A percentile compares a stretch with the other conserved stretches of the same genome.
phyloP scores from a whole-genome alignment of 495 filamentous ascomycete genomes.

The Apiosordaria backusii region DNA sequence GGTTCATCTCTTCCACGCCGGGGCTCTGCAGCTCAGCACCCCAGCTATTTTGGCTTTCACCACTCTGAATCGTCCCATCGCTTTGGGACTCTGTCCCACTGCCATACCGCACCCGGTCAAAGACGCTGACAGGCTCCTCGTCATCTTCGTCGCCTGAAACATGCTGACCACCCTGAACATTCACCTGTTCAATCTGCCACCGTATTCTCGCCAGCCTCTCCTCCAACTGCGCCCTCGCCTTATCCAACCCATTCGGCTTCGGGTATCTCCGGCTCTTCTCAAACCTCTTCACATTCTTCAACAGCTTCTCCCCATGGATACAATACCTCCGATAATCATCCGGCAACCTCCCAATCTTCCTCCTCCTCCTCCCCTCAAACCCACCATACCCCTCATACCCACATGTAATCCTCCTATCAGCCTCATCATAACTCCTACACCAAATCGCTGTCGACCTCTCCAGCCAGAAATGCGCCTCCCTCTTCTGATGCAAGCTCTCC shows the following conservation, averaged over 20 bases:
- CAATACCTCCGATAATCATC: conserved; percentile 69
- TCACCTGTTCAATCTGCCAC: conserved; percentile 50
- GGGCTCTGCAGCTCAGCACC: conserved; percentile 6
- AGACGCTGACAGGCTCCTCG: conserved; percentile 47
- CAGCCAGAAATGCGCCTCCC: conserved; percentile 60
- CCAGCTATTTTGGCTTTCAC: conserved; percentile 35
- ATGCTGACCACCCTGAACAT: conserved; percentile 28
- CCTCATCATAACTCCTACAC: conserved; percentile 59
- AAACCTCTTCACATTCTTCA: conserved; percentile 45
- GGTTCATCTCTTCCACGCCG: not conserved
- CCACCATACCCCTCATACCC: conserved; percentile 59
- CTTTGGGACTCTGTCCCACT: conserved; percentile 31
- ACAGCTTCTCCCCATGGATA: conserved; percentile 61
- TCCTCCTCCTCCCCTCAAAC: conserved; percentile 54
- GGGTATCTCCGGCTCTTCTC: conserved; percentile 36
- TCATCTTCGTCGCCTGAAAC: conserved; percentile 38
- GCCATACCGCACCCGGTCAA: conserved; percentile 53
- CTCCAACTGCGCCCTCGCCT: conserved; percentile 46
- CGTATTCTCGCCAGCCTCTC: conserved; percentile 51
- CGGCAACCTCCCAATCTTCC: conserved; percentile 52
- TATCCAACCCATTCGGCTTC: conserved; percentile 23
- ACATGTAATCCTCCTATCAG: conserved; percentile 52
- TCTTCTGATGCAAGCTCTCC: conserved; percentile 59
- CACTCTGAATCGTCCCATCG: conserved; percentile 28
- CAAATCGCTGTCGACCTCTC: conserved; percentile 58